These are phyloP conservation scores for Pythium phragmiticola DNA, from an alignment of 352 stramenopile genomes.

Conservation along the genomic window DNA sequence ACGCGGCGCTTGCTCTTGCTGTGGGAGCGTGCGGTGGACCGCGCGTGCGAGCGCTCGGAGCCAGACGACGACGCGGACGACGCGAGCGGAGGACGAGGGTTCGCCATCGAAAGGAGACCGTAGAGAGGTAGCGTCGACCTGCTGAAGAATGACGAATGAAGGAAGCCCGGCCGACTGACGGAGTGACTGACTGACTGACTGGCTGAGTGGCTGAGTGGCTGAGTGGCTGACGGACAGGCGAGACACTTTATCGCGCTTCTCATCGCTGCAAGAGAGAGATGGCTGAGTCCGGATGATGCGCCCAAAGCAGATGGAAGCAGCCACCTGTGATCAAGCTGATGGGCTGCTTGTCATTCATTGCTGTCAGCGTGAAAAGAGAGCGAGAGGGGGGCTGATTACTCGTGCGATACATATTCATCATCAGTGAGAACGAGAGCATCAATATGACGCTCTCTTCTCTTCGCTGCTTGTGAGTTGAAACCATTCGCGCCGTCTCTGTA, in stretches of 20 bases:
- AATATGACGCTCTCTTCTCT: neutral
- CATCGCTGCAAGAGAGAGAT: conserved; percentile 11
- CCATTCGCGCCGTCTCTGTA: conserved; percentile 7
- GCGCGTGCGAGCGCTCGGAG: conserved; percentile 17
- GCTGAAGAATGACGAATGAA: conserved; percentile 14
- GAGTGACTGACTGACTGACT: neutral
- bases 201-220: too few species aligned
- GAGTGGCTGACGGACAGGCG: too few species aligned
- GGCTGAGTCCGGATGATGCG: conserved; percentile 10
- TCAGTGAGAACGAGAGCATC: too few species aligned
- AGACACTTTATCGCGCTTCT: too few species aligned
- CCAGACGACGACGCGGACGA: conserved; percentile 16
- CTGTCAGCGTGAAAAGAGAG: neutral
- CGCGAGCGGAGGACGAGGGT: conserved; percentile 2
- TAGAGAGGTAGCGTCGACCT: neutral
- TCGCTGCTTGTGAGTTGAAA: neutral
- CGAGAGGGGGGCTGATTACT: conserved; percentile 1
- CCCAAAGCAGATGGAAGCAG: conserved; percentile 7
- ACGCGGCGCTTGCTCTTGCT: conserved; percentile 18
- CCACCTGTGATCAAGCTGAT: neutral
- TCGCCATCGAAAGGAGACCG: conserved; percentile 11
- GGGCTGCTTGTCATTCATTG: conserved; percentile 2
- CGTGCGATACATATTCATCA: neutral
- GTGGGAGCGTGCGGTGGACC: conserved; percentile 9
- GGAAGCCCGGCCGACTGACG: neutral